Evolutionary conservation across 2,329 filamentous ascomycete species (phyloP).

Genomic region (Paraconiothyrium brasiliense): DNA sequence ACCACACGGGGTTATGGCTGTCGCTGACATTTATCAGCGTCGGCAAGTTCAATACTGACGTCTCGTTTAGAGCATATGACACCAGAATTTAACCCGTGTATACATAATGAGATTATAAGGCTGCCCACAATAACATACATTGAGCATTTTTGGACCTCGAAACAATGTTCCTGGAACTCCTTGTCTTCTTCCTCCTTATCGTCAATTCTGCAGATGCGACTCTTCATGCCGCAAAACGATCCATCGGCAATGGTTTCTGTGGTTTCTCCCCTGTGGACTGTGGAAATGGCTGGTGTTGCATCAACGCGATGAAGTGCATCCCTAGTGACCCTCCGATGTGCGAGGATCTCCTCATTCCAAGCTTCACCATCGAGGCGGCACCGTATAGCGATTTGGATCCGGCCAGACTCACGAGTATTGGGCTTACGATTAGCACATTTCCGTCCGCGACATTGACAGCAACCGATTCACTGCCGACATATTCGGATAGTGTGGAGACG

Average conservation of each 20-base stretch:
- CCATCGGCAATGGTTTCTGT: conserved; percentile 14
- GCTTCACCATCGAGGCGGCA: background rate
- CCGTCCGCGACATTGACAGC: conserved; percentile 18
- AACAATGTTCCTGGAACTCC: background rate
- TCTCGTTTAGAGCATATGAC: background rate
- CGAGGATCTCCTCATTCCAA: conserved; percentile 1
- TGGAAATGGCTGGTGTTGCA: conserved; percentile 23
- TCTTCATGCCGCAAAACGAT: conserved; percentile 20
- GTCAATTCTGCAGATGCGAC: background rate
- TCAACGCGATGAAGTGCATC: conserved; percentile 18
- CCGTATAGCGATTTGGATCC: conserved; percentile 7
- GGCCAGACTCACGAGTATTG: conserved; percentile 5
- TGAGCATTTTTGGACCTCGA: background rate
- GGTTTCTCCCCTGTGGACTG: conserved; percentile 20
- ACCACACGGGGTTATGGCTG: background rate
- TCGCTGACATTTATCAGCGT: background rate
- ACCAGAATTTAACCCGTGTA: too few relatives aligned
- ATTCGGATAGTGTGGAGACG: conserved; percentile 17
- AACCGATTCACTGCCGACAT: conserved; percentile 19
- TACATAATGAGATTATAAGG: too few relatives aligned
- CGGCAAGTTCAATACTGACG: background rate
- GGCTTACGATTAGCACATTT: conserved; percentile 15
- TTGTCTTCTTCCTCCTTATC: background rate
- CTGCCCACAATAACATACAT: background rate
- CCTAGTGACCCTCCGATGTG: conserved; percentile 6